Evolutionary conservation across 768 basidiomycete genomes (phyloP), one percentile per base, ranked within the genome.

Genomic region (Leccinellum luteum): DNA sequence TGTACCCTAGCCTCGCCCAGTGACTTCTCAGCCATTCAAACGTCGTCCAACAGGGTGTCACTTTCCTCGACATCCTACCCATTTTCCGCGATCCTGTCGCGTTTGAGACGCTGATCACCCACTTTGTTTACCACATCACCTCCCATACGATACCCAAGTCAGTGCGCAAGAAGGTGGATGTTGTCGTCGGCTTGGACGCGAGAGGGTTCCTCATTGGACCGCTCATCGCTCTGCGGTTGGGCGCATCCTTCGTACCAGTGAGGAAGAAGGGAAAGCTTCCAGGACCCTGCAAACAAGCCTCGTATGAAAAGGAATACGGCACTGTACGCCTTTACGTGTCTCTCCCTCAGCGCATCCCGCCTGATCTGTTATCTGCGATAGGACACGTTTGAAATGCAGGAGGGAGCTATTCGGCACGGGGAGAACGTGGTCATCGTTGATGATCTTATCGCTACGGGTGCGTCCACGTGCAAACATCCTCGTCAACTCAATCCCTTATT

Each of bases 301-400:
- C 79, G 21, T 99, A 94, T 64, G 84, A 87, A 73, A 97, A 97
- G 78, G 97, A 99, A 71, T 97, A 98, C 64, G 95, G 94, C 47
- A 67, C 73, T n/a, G 92, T 93, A 63, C 69, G 86, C 74, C 12
- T 43, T 43, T 43, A 43, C 5, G 50, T 4, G 35, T 19, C 48
- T 38, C 57, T 52, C 7, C 51, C 30, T 38, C 21, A 32, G 23
- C 44, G 15, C 47, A 41, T 14, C 55, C 17, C 54, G n/a, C 14
- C 34, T 59, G 19, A 66, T 50, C 13, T 3, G 31, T 47, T 51
- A 10, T 15, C 12, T 15, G 57, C 23, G 14, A n/a, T 57, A 94
- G 92, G 96, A 98, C 68, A 77, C 82, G n/a, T 97, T 98, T 65
- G 94, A 98, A 74, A 94, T 98, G 84, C 97, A 98, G 74, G 80